Percentiles rank a stretch among this genome's conserved stretches.
These are phyloP conservation scores for Silene vulgaris DNA, from an alignment of 179 eudicot species.

Conservation along the genomic window DNA sequence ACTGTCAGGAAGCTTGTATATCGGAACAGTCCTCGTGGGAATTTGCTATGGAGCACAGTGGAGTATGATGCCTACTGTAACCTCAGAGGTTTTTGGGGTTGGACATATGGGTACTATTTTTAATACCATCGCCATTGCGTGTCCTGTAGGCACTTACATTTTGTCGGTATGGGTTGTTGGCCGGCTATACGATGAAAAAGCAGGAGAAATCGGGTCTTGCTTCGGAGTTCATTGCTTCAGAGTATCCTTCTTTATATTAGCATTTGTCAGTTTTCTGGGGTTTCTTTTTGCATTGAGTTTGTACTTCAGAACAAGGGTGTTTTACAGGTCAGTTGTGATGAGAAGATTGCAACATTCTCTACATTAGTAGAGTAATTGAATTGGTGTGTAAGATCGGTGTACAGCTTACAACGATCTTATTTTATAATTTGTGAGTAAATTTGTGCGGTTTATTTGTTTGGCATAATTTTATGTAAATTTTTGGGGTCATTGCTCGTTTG, in stretches of 20 bases:
- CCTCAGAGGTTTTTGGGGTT: slow-evolving; percentile 69
- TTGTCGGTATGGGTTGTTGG: slow-evolving; percentile 70
- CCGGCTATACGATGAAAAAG: slow-evolving; percentile 49
- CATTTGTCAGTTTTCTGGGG: slow-evolving; percentile 52
- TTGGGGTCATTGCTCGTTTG: no score
- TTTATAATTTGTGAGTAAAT: no score
- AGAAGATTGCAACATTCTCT: slow-evolving; percentile 30
- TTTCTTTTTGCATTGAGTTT: slow-evolving; percentile 43
- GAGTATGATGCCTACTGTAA: slow-evolving; percentile 82
- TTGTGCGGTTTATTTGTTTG: no score
- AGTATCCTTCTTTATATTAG: slow-evolving; percentile 54
- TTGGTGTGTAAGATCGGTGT: no score
- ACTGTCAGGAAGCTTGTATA: slow-evolving; percentile 53
- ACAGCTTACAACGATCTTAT: no score
- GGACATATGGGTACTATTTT: slow-evolving; percentile 77
- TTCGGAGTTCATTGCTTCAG: slow-evolving; percentile 61
- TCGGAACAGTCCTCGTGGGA: slow-evolving; percentile 65
- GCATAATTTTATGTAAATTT: no score
- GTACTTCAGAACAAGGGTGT: slow-evolving; percentile 55
- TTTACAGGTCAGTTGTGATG: slow-evolving; percentile 42
- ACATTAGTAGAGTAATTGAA: slow-evolving; percentile 2
- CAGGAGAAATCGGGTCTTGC: slow-evolving; percentile 45
- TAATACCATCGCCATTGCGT: slow-evolving; percentile 63
- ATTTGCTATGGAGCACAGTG: slow-evolving; percentile 82
- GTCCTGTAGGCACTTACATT: slow-evolving; percentile 65